Evolutionary conservation across 2,329 filamentous ascomycete species (phyloP).

Genomic region (Dactylella cylindrospora): DNA sequence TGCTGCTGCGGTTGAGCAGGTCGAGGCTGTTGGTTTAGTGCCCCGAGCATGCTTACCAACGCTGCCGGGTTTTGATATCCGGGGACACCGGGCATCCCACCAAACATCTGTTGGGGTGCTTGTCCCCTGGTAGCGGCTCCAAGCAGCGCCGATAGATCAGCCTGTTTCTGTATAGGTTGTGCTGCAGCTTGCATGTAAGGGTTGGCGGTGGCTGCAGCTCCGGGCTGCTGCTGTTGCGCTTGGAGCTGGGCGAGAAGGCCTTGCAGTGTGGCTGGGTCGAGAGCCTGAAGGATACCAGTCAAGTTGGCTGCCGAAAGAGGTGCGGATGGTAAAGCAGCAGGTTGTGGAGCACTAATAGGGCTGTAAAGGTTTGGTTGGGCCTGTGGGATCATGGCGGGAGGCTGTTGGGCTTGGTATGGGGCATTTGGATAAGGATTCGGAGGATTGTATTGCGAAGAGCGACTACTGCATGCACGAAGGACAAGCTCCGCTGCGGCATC

Average conservation of each 20-base stretch:
- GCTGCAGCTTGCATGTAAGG: constrained; percentile 30
- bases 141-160: constrained; percentile 36
- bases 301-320: constrained; percentile 56
- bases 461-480: constrained; percentile 63
- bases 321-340: constrained; percentile 50
- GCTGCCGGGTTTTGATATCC: constrained; percentile 38
- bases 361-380: constrained; percentile 50
- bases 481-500: constrained; percentile 78
- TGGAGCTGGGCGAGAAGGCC: constrained; percentile 64
- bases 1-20: constrained; percentile 9
- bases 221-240: constrained; percentile 50
- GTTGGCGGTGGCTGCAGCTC: constrained; percentile 45
- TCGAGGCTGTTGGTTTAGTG: constrained; percentile 27
- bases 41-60: constrained; percentile 23
- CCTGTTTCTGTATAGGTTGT: constrained; percentile 30
- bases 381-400: constrained; percentile 49
- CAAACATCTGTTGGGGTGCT: constrained; percentile 24
- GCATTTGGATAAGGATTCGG: constrained; percentile 51
- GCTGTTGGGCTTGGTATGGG: constrained; percentile 47
- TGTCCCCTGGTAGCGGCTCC: constrained; percentile 32
- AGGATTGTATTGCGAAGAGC: constrained; percentile 51
- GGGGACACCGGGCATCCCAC: constrained; percentile 9
- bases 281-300: constrained; percentile 65
- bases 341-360: constrained; percentile 49
- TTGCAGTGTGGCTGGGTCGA: constrained; percentile 71